Conservation (phyloP, 129 eudicot genomes). For the Escallonia rubra region DNA sequence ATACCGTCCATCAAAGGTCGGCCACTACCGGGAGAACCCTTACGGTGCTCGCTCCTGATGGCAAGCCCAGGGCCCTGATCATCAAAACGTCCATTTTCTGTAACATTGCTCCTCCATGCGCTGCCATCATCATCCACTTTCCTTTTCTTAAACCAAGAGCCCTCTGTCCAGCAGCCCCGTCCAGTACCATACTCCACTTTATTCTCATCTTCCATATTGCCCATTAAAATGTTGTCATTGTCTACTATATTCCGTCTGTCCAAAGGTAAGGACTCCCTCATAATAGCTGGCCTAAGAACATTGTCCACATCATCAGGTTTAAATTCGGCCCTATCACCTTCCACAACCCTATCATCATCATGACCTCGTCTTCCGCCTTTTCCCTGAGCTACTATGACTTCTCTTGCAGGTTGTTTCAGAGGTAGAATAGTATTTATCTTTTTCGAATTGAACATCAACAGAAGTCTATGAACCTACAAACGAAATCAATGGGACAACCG, state of each 20-base stretch:
- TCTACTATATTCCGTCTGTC: conserved; percentile 19
- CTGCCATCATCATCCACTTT: conserved; percentile 15
- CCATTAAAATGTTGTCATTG: conserved; percentile 8
- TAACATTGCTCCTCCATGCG: conserved; percentile 10
- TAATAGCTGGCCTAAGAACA: neutral
- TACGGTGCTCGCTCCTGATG: conserved; percentile 3
- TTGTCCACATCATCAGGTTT: conserved; percentile 4
- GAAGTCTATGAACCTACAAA: conserved; percentile 41
- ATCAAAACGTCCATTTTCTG: conserved; percentile 8
- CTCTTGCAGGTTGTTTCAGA: conserved; percentile 15
- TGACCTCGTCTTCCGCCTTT: conserved; percentile 18
- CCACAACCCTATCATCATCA: conserved; percentile 19
- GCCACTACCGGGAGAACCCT: conserved; percentile 20
- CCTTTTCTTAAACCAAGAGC: conserved; percentile 20
- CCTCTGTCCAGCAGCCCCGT: neutral
- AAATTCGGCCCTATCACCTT: conserved; percentile 17
- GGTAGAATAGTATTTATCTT: conserved; percentile 15
- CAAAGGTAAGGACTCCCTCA: neutral
- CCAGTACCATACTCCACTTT: neutral
- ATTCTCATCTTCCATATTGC: conserved; percentile 9
- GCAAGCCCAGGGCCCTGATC: conserved; percentile 12
- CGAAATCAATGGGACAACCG: neutral
- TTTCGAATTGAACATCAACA: conserved; percentile 32
- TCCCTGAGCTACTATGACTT: conserved; percentile 7
- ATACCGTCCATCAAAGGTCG: neutral